phyloP scores from a whole-genome alignment of 768 basidiomycete genomes.

The Gyrodon lividus region DNA sequence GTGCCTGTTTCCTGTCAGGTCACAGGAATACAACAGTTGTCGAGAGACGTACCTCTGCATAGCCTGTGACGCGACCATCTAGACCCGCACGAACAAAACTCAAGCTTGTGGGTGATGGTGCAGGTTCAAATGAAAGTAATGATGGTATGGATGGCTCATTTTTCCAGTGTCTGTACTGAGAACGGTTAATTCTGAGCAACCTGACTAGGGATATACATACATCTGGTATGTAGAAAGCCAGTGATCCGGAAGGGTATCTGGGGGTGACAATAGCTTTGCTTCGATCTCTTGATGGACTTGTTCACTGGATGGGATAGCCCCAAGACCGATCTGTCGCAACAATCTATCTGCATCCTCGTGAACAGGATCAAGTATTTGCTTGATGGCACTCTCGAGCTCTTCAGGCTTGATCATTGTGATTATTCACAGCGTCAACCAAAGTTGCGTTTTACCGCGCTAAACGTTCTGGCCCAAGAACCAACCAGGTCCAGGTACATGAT shows the following conservation, averaged over 20 bases:
- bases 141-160: conserved; percentile 57
- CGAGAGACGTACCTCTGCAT: conserved; percentile 61
- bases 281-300: conserved; percentile 71
- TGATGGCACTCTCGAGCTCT: conserved; percentile 34
- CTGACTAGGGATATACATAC: conserved; percentile 44
- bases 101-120: conserved; percentile 71
- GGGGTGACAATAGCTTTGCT: conserved; percentile 69
- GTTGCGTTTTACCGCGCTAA: too few relatives aligned
- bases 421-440: conserved; percentile 4
- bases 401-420: conserved; percentile 11
- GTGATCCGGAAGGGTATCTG: conserved; percentile 59
- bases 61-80: conserved; percentile 78
- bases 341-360: conserved; percentile 40
- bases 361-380: conserved; percentile 47
- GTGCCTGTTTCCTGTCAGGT: conserved; percentile 41
- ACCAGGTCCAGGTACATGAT: background rate
- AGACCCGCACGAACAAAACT: conserved; percentile 76
- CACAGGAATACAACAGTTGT: conserved; percentile 2
- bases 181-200: conserved; percentile 9
- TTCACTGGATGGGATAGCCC: conserved; percentile 53
- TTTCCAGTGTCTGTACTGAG: conserved; percentile 65
- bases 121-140: conserved; percentile 62
- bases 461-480: too few relatives aligned
- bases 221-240: conserved; percentile 83
- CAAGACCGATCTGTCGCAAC: conserved; percentile 58